Evolutionary conservation across 352 stramenopile genomes (phyloP).

Genomic region (Plasmopara viticola): DNA sequence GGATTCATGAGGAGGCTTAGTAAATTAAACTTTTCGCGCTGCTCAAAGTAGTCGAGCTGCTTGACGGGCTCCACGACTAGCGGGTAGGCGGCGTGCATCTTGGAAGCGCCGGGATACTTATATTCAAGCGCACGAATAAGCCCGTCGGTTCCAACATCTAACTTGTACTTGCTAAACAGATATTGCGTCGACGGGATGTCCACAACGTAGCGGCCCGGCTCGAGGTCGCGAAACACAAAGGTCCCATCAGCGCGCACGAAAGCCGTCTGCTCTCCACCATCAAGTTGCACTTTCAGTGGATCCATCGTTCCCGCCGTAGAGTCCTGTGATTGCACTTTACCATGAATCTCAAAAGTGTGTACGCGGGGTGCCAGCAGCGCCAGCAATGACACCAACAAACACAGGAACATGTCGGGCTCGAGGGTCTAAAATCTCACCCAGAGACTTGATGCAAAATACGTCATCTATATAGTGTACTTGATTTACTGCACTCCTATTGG

Average conservation of each 20-base stretch:
- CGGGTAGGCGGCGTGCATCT: slow-evolving; percentile 53
- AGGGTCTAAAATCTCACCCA: too few relatives aligned
- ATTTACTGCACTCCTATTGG: too few relatives aligned
- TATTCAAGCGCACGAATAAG: slow-evolving; percentile 65
- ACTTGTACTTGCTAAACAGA: slow-evolving; percentile 72
- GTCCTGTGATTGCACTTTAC: slow-evolving; percentile 42
- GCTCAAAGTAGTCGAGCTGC: slow-evolving; percentile 75
- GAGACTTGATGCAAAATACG: too few relatives aligned
- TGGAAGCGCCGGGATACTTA: slow-evolving; percentile 71
- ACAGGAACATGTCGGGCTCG: neutral
- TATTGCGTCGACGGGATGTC: slow-evolving; percentile 59
- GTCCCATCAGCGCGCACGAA: slow-evolving; percentile 59
- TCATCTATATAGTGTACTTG: too few relatives aligned
- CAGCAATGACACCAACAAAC: neutral
- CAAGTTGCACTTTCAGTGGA: slow-evolving; percentile 60
- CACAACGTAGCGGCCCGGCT: slow-evolving; percentile 63
- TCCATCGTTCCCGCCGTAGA: slow-evolving; percentile 50
- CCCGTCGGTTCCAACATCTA: slow-evolving; percentile 49
- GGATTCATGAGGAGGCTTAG: slow-evolving; percentile 70
- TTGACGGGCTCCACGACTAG: slow-evolving; percentile 57
- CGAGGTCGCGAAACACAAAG: slow-evolving; percentile 72
- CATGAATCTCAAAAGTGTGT: slow-evolving; percentile 48
- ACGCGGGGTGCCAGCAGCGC: slow-evolving; percentile 20
- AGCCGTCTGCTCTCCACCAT: slow-evolving; percentile 63
- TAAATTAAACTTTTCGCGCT: slow-evolving; percentile 79